Evolutionary conservation across 257 asterid species (phyloP).

Genomic region (Verbascum thapsus): DNA sequence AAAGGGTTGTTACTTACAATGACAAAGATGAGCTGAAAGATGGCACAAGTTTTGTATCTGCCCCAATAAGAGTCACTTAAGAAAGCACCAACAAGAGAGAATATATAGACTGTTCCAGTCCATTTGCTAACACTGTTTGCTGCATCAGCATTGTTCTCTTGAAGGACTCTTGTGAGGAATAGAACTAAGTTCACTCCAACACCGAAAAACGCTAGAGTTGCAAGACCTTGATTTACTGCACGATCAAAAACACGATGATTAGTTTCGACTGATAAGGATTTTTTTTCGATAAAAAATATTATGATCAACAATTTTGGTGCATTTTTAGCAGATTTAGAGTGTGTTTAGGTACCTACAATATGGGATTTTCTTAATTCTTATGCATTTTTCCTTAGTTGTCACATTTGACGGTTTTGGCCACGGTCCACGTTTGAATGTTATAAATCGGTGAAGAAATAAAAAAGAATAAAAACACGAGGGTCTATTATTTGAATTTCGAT

Average conservation of each 20-base stretch:
- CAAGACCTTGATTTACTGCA: constrained; percentile 93
- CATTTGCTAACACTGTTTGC: constrained; percentile 95
- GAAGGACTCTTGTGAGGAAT: constrained; percentile 82
- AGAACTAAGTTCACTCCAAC: constrained; percentile 91
- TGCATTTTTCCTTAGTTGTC: no score
- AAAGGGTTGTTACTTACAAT: constrained; percentile 58
- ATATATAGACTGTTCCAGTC: constrained; percentile 95
- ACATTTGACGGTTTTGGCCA: no score
- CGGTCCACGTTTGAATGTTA: not conserved
- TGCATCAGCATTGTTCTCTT: constrained; percentile 83
- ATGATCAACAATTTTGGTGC: not conserved
- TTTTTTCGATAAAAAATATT: not conserved
- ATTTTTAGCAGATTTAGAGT: no score
- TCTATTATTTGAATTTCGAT: no score
- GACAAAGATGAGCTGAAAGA: constrained; percentile 80
- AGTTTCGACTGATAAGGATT: not conserved
- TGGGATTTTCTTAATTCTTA: no score
- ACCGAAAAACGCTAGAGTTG: constrained; percentile 92
- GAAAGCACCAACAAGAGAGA: constrained; percentile 97
- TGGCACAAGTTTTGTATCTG: constrained; percentile 82
- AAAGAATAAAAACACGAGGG: no score
- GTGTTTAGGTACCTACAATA: no score
- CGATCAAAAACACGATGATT: not conserved
- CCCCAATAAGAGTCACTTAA: constrained; percentile 99
- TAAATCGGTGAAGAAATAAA: not conserved